phyloP scores from a whole-genome alignment of 2,329 filamentous ascomycete species.

The Dryadomyces quercivorus region DNA sequence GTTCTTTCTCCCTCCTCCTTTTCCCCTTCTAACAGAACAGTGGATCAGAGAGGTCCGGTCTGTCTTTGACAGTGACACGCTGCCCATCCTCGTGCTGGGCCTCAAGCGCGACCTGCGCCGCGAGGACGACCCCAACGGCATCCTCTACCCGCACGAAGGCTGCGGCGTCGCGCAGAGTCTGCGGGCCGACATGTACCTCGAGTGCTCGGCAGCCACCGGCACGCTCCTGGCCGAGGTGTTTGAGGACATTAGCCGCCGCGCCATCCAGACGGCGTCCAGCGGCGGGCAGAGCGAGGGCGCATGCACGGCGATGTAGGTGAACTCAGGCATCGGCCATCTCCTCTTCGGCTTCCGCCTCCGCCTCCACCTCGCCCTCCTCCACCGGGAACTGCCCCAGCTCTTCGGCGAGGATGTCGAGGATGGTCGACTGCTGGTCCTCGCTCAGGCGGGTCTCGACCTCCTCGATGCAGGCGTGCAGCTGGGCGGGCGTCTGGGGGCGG shows the following conservation, averaged over 20 bases:
- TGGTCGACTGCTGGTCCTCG: constrained; percentile 44
- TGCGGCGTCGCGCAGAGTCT: constrained; percentile 44
- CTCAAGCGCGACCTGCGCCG: constrained; percentile 49
- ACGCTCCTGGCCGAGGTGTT: constrained; percentile 45
- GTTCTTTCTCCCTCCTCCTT: constrained; percentile 16
- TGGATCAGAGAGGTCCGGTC: constrained; percentile 44
- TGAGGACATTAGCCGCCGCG: constrained; percentile 48
- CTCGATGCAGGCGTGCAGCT: constrained; percentile 52
- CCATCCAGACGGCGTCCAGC: constrained; percentile 30
- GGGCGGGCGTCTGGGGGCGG: constrained; percentile 42
- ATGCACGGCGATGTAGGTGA: constrained; percentile 33
- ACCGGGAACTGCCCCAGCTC: constrained; percentile 42
- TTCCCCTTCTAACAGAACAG: constrained; percentile 22
- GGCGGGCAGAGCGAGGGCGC: constrained; percentile 44
- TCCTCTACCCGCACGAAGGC: constrained; percentile 45
- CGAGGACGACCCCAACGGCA: constrained; percentile 44
- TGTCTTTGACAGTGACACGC: constrained; percentile 32
- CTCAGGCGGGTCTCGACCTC: constrained; percentile 50
- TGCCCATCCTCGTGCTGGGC: constrained; percentile 45
- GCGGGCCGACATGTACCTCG: constrained; percentile 50
- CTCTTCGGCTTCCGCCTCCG: constrained; percentile 13
- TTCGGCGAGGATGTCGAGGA: constrained; percentile 43
- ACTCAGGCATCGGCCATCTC: constrained; percentile 13
- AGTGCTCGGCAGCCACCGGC: constrained; percentile 49
- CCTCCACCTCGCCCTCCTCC: constrained; percentile 19